A percentile compares a stretch with the other conserved stretches of the same genome.
Evolutionary conservation across 768 basidiomycete species (phyloP).

Genomic region (Harrya chromipes): DNA sequence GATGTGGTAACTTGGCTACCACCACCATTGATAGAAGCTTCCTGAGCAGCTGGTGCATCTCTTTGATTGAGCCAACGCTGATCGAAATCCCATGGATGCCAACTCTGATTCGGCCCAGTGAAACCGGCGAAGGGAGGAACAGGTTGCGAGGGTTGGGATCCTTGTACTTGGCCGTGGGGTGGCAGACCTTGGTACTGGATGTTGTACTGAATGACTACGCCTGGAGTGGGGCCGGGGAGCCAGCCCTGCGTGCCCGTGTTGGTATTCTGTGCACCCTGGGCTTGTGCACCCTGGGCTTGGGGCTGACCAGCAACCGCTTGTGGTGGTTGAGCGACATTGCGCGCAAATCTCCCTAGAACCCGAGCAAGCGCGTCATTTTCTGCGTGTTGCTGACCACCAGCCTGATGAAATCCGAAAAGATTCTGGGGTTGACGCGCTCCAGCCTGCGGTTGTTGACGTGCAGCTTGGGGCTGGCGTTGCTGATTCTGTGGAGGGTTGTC

Average conservation of each 20-base stretch:
- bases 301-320: conserved; percentile 30
- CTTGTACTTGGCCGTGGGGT: conserved; percentile 31
- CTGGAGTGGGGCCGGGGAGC: conserved; percentile 37
- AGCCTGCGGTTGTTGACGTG: conserved; percentile 26
- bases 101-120: conserved; percentile 58
- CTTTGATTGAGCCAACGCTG: conserved; percentile 29
- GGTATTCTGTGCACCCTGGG: conserved; percentile 30
- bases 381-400: conserved; percentile 33
- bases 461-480: conserved; percentile 28
- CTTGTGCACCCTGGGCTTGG: no score
- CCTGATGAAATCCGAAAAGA: conserved; percentile 26
- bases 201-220: conserved; percentile 61
- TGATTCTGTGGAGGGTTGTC: conserved; percentile 43
- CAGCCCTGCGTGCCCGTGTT: conserved; percentile 33
- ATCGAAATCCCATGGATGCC: conserved; percentile 59
- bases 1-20: conserved; percentile 2
- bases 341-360: conserved; percentile 51
- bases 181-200: conserved; percentile 53
- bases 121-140: conserved; percentile 62
- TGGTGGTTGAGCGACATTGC: conserved; percentile 46
- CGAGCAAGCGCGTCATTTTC: conserved; percentile 38
- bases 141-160: conserved; percentile 32
- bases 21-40: conserved; percentile 4
- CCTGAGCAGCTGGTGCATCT: conserved; percentile 2
- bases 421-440: conserved; percentile 32